Percentiles rank a stretch among this genome's conserved stretches.
Conservation (phyloP, 192 early-diverging fungal genomes). For the Polychytrium aggregatum region DNA sequence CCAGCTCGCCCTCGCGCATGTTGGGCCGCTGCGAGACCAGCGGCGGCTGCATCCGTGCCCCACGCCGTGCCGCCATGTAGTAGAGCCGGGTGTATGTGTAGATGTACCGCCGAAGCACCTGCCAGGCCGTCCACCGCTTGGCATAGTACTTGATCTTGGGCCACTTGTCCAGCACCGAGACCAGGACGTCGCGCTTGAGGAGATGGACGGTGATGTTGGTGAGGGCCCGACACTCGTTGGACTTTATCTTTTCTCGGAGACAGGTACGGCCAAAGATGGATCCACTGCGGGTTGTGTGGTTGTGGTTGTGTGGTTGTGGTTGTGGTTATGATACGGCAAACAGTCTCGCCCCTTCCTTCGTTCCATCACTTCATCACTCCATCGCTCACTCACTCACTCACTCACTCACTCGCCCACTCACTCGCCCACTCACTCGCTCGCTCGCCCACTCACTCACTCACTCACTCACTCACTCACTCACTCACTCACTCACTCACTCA, state of each 20-base stretch:
- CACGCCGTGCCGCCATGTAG: constrained; percentile 31
- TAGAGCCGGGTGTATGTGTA: constrained; percentile 30
- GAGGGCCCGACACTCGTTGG: constrained; percentile 31
- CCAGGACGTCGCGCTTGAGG: constrained; percentile 13
- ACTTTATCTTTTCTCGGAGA: constrained; percentile 30
- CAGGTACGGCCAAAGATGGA: constrained; percentile 29
- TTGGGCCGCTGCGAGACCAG: constrained; percentile 23
- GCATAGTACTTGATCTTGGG: constrained; percentile 41
- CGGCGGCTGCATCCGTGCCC: constrained; percentile 27
- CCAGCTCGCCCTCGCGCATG: constrained; percentile 30
- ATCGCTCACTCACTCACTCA: too few relatives aligned
- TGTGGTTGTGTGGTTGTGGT: neutral
- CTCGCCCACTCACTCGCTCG: too few relatives aligned
- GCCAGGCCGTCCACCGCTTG: constrained; percentile 42
- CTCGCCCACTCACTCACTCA: too few relatives aligned
- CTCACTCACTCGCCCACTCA: too few relatives aligned
- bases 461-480: too few relatives aligned
- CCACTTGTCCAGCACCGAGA: constrained; percentile 17
- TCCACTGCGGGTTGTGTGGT: constrained; percentile 10
- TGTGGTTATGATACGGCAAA: neutral
- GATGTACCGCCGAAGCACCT: constrained; percentile 29
- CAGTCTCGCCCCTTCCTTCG: too few relatives aligned
- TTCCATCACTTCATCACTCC: too few relatives aligned
- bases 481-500: too few relatives aligned
- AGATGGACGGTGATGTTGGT: constrained; percentile 27